Percentiles rank a stretch among this genome's conserved stretches.
These are phyloP conservation scores for Akebia trifoliata DNA, from an alignment of 164 flowering plant species.

Conservation along the genomic window DNA sequence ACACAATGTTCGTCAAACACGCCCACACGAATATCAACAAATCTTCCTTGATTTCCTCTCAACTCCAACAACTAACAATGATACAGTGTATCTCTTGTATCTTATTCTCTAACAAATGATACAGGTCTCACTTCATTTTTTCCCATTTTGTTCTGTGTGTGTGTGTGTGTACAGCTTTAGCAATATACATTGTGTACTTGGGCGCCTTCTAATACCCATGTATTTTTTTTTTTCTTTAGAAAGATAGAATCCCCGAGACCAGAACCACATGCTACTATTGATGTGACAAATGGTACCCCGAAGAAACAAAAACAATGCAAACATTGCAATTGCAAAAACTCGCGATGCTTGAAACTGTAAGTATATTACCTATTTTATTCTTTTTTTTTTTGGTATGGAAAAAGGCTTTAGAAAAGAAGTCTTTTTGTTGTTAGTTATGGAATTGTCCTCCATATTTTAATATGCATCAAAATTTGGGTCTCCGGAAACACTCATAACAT, in stretches of 20 bases:
- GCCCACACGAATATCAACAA: no score
- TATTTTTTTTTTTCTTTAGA: slow-evolving; percentile 33
- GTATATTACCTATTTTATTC: slow-evolving; percentile 20
- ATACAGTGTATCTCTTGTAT: no score
- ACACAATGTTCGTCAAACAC: no score
- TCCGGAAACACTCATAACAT: no score
- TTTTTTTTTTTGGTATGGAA: neutral
- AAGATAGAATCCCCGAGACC: slow-evolving; percentile 77
- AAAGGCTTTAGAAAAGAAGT: neutral
- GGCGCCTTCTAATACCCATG: neutral
- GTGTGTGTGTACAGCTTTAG: no score
- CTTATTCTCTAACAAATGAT: no score
- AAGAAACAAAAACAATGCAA: slow-evolving; percentile 90
- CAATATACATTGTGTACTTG: neutral
- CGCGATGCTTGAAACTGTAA: slow-evolving; percentile 90
- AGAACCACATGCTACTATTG: slow-evolving; percentile 42
- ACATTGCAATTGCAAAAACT: slow-evolving; percentile 92
- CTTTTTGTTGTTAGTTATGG: neutral
- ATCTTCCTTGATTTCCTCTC: no score
- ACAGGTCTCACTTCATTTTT: no score
- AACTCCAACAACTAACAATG: no score
- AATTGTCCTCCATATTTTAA: neutral
- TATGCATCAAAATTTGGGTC: no score
- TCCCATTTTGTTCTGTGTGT: no score
- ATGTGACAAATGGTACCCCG: slow-evolving; percentile 78